Base-by-base conservation (phyloP, 805 yeast species). In the Candida sakaeoensis region DNA sequence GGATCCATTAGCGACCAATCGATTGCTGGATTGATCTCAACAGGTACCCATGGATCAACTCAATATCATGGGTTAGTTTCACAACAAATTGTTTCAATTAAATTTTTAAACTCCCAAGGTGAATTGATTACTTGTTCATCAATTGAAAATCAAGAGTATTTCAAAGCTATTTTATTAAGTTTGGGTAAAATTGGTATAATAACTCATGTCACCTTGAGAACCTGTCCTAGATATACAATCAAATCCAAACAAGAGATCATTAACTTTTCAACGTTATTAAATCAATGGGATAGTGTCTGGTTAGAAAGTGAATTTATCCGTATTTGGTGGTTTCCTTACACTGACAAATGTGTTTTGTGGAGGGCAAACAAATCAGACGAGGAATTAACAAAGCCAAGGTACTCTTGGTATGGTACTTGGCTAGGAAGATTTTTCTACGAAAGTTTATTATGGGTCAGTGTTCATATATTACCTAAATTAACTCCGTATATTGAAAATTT, bases 281-380 rank as follows among this genome's bases (percentile, higher is more conserved):
- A 69, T 10, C 70, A 78, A 44, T 88, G 95, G 88, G 87, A 84
- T 49, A 69, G 71, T 10, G 61, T 91, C 33, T 91, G 97, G 95
- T 77, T 85, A 3, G 80, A 87, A 34, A 75, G 88, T n/a, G 99
- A 91, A 63, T 91, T 80, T 55, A 83, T 89, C 33, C 78, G 98
- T 48, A 78, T 89, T 36, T 91, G 98, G 97, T 93, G 98, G 98
- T 93, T 85, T 61, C 98, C 99, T 1, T 93, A 91, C 60, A 73
- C 93, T 13, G 77, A 79, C 37, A 83, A 83, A 54, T 86, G 95
- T 68, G 80, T 89, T 23, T 68, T 89, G 36, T 91, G 98, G 97
- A 77, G 95, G 55, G 98, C 95, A 27, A 65, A 77, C 17, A 87
- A 87, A 56, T 78, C 95, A 1, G 65, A 66, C 18, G 85, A 82